Percentiles rank a stretch among this genome's conserved stretches.
These are phyloP conservation scores for Hypericum perforatum DNA, from an alignment of 345 rosid species.

Conservation along the genomic window DNA sequence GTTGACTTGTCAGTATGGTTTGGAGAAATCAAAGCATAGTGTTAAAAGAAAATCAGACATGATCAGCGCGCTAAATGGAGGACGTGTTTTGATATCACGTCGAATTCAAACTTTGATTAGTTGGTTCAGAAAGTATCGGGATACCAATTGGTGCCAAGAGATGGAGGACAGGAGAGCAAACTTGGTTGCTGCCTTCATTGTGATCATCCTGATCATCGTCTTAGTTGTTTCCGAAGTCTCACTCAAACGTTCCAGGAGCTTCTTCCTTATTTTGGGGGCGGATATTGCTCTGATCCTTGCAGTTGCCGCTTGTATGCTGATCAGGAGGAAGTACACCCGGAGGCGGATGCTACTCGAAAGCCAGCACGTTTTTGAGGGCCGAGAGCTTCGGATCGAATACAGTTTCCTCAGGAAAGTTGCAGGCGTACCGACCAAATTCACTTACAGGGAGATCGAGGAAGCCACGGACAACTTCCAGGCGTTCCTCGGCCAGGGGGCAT, in stretches of 20 bases:
- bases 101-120: no score
- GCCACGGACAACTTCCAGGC: constrained; percentile 60
- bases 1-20: no score
- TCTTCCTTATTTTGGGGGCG: constrained; percentile 57
- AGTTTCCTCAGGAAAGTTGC: constrained; percentile 82
- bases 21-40: no score
- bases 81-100: no score
- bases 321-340: constrained; percentile 37
- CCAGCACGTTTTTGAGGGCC: constrained; percentile 39
- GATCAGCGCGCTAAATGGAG: no score
- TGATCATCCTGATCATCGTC: constrained; percentile 27
- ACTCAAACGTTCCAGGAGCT: constrained; percentile 50
- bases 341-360: constrained; percentile 35
- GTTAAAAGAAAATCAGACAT: no score
- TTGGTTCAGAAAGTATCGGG: no score
- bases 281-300: constrained; percentile 51
- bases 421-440: constrained; percentile 60
- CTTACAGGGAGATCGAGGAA: constrained; percentile 57
- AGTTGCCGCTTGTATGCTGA: constrained; percentile 29
- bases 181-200: constrained; percentile 21
- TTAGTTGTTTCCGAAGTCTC: constrained; percentile 35
- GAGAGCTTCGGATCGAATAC: constrained; percentile 68
- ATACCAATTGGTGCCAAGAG: not conserved
- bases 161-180: constrained; percentile 75
- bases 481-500: constrained; percentile 18